These are phyloP conservation scores for Aphanomyces euteiches DNA, from an alignment of 352 stramenopile species.

Conservation along the genomic window DNA sequence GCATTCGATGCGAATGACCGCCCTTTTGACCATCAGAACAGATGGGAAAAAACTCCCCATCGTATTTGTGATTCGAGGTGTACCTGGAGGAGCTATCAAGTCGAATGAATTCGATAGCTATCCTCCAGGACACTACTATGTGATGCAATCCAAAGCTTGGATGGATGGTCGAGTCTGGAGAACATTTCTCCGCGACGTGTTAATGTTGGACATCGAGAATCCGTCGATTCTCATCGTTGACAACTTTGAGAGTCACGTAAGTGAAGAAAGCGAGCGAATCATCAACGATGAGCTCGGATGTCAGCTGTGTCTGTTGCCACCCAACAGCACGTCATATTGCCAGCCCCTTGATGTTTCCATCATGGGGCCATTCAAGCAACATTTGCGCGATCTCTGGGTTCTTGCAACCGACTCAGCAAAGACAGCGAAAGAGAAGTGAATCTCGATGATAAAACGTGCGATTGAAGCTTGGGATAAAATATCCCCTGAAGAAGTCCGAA, in stretches of 20 bases:
- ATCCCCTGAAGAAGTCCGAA: neutral
- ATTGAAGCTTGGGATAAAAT: neutral
- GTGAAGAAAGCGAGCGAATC: neutral
- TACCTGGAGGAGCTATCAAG: no score
- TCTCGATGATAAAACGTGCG: slow-evolving; percentile 5
- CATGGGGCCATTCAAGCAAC: slow-evolving; percentile 16
- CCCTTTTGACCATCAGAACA: slow-evolving; percentile 27
- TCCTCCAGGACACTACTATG: no score
- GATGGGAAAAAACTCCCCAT: slow-evolving; percentile 35
- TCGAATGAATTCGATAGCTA: no score
- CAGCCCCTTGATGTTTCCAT: slow-evolving; percentile 17
- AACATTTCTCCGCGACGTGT: no score
- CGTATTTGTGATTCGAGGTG: slow-evolving; percentile 32
- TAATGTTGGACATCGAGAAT: no score
- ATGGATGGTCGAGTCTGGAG: no score
- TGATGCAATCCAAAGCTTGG: no score
- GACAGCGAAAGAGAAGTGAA: neutral
- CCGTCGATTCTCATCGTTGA: neutral
- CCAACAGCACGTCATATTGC: slow-evolving; percentile 3
- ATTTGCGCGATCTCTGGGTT: slow-evolving; percentile 1
- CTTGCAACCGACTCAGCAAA: neutral
- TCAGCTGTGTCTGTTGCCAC: neutral
- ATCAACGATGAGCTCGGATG: slow-evolving; percentile 1
- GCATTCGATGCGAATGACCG: slow-evolving; percentile 30
- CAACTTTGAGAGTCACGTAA: slow-evolving; percentile 6